These are phyloP conservation scores for Smittium culicis DNA, from an alignment of 371 early-diverging fungal species.

Conservation along the genomic window DNA sequence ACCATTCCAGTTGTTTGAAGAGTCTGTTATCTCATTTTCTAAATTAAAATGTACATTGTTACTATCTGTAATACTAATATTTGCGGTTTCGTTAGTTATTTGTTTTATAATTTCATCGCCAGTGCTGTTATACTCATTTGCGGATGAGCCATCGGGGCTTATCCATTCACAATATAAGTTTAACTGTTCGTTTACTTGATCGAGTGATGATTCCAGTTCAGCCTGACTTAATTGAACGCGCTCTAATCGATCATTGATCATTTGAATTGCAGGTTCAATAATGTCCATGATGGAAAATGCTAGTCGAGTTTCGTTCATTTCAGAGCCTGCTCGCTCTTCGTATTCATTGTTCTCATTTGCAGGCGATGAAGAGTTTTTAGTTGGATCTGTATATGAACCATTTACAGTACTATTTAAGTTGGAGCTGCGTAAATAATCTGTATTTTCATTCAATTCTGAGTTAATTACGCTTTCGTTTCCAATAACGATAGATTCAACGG, in stretches of 20 bases:
- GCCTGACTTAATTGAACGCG: conserved; percentile 1
- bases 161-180: conserved; percentile 7
- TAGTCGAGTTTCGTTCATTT: not conserved
- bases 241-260: not conserved
- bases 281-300: conserved; percentile 3
- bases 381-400: too few relatives aligned
- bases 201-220: not conserved
- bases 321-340: too few relatives aligned
- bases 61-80: not conserved
- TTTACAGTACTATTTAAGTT: too few relatives aligned
- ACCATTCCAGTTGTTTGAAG: too few relatives aligned
- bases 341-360: too few relatives aligned
- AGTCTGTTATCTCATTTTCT: not conserved
- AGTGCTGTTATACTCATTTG: not conserved
- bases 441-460: too few relatives aligned
- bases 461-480: too few relatives aligned
- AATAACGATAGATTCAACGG: too few relatives aligned
- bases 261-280: not conserved
- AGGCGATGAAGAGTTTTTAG: too few relatives aligned
- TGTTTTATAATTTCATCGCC: too few relatives aligned
- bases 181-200: conserved; percentile 5
- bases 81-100: too few relatives aligned
- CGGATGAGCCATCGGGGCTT: not conserved
- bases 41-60: not conserved
- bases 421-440: too few relatives aligned